phyloP scores from a whole-genome alignment of 2,329 filamentous ascomycete genomes.

The Fusarium xyrophilum region DNA sequence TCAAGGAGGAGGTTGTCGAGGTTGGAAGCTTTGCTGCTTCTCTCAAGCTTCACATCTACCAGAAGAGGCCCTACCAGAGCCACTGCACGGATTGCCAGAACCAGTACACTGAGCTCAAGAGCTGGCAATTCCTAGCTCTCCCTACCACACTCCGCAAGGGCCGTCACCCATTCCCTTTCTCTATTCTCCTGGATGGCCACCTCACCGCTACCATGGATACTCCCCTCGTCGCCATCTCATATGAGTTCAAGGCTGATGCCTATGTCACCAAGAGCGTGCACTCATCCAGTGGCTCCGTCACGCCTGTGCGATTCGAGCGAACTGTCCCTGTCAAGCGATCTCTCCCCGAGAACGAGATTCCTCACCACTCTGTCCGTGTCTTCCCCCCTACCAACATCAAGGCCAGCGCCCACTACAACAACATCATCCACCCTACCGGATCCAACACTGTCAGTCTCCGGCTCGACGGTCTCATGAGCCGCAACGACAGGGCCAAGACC shows the following conservation, averaged over 20 bases:
- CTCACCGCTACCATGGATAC: constrained; percentile 85
- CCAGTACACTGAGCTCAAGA: constrained; percentile 75
- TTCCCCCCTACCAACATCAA: constrained; percentile 97
- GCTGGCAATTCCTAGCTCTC: constrained; percentile 76
- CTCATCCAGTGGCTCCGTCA: constrained; percentile 47
- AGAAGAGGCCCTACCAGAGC: constrained; percentile 80
- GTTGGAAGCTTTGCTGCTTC: constrained; percentile 76
- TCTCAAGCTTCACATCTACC: constrained; percentile 72
- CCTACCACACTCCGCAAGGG: constrained; percentile 60
- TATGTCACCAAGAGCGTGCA: constrained; percentile 64
- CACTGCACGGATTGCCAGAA: constrained; percentile 80
- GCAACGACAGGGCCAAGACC: constrained; percentile 72
- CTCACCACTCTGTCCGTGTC: constrained; percentile 89
- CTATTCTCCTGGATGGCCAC: constrained; percentile 81
- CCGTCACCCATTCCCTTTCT: constrained; percentile 84
- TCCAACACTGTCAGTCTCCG: constrained; percentile 80
- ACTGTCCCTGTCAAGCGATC: constrained; percentile 79
- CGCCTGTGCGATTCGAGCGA: constrained; percentile 67
- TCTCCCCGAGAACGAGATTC: constrained; percentile 73
- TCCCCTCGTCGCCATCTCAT: constrained; percentile 74
- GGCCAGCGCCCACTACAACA: constrained; percentile 80
- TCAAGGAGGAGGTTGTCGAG: constrained; percentile 70
- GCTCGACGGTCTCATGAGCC: constrained; percentile 82
- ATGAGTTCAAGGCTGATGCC: constrained; percentile 75
- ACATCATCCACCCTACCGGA: constrained; percentile 85